Evolutionary conservation across 2,329 filamentous ascomycete genomes (phyloP), one percentile per base, ranked within the genome.

Genomic region (Cytospora paraplurivora): DNA sequence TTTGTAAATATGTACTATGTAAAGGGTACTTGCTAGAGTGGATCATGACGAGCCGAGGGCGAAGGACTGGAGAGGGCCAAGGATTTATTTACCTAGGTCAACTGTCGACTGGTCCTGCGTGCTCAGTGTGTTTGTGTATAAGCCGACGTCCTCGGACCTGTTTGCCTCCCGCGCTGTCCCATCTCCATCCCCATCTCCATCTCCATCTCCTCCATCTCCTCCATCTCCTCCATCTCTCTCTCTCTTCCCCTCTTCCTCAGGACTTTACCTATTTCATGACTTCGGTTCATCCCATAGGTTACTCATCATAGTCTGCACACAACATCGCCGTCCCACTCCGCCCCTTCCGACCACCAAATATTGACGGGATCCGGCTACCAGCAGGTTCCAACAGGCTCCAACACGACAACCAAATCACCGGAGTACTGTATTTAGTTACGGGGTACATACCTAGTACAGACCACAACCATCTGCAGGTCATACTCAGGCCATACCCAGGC

Each of bases 241-340:
- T 51, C 50, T 51, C n/a, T n/a, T 38, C 56, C 56, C 47, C 34
- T 38, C 17, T 51, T 44, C 56, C 51, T 34, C 56, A 51, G 44
- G 32, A 41, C 21, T 32, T 59, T 33, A 27, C 27, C 27, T 27
- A 27, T 11, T 38, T 38, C 12, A 38, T 38, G 44, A 51, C 54
- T 38, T 44, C 58, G 44, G 7, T 19, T 12, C 15, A n/a, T 53
- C 15, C 50, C 37, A 35, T 27, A 13, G 21, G 2, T 19, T 33
- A 10, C 12, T 21, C 8, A 8, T 47, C 12, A 4, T 21, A 11
- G 8, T 12, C 3, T 10, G 12, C 50, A 19, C 17, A 41, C 21
- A 12, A 60, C 35, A 27, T 21, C 50, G 44, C 51, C 58, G 58
- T 60, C 32, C 58, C 58, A 55, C 58, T 47, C 58, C 58, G 51